phyloP scores from a whole-genome alignment of 2,329 filamentous ascomycete species.

The Rugonectria rugulosa region DNA sequence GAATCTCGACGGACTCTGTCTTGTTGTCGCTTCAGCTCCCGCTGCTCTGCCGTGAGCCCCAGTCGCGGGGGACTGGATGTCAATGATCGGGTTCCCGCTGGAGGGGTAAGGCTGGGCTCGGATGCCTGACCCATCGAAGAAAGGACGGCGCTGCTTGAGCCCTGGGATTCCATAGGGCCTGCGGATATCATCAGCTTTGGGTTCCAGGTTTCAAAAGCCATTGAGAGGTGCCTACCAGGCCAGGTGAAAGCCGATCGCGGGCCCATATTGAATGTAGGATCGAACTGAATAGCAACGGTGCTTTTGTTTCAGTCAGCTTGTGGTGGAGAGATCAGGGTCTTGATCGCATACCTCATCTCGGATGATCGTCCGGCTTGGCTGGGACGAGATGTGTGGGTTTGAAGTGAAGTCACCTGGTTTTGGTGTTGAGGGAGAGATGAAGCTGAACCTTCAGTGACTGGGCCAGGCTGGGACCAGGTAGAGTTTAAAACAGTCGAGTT shows the following conservation, averaged over 20 bases:
- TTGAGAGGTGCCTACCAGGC: constrained; percentile 50
- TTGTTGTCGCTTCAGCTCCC: constrained; percentile 67
- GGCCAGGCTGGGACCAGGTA: constrained; percentile 32
- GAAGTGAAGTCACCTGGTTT: constrained; percentile 14
- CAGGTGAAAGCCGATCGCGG: constrained; percentile 59
- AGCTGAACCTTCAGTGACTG: constrained; percentile 29
- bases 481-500: constrained; percentile 31
- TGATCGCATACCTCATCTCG: constrained; percentile 34
- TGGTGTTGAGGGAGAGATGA: constrained; percentile 29
- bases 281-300: constrained; percentile 60
- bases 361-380: constrained; percentile 24
- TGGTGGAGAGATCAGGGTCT: not conserved
- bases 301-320: constrained; percentile 39
- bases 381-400: constrained; percentile 23
- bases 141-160: constrained; percentile 46
- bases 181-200: constrained; percentile 5
- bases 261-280: constrained; percentile 60
- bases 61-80: constrained; percentile 66
- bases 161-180: constrained; percentile 47
- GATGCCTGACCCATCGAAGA: constrained; percentile 55
- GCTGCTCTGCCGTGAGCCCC: constrained; percentile 65
- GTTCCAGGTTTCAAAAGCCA: not conserved
- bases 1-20: constrained; percentile 66
- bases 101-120: constrained; percentile 60
- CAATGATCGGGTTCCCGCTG: constrained; percentile 58